These are phyloP conservation scores for Ceratobasidium sp. DNA, from an alignment of 1,284 basidiomycete species.

Conservation along the genomic window DNA sequence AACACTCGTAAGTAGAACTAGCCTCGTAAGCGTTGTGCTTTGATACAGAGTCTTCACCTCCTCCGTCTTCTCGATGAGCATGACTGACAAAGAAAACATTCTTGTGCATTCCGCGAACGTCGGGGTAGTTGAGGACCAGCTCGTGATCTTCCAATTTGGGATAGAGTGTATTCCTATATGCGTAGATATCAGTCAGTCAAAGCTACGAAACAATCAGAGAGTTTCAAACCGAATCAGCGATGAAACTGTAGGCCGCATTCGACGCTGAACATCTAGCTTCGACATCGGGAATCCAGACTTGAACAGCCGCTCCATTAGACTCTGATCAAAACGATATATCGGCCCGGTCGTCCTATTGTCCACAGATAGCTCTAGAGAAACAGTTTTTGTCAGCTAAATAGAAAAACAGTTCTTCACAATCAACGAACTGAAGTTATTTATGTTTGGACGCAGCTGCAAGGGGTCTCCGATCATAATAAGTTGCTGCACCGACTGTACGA, in stretches of 20 bases:
- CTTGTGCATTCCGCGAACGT: conserved; percentile 69
- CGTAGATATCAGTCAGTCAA: not conserved
- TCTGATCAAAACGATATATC: conserved; percentile 70
- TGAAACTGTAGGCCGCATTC: conserved; percentile 66
- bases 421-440: conserved; percentile 74
- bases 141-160: conserved; percentile 70
- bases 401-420: no score
- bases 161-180: conserved; percentile 69
- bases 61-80: conserved; percentile 66
- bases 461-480: conserved; percentile 80
- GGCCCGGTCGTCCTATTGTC: conserved; percentile 64
- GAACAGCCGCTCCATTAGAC: conserved; percentile 73
- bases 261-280: conserved; percentile 63
- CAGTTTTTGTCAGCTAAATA: not conserved
- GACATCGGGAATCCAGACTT: conserved; percentile 66
- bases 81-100: conserved; percentile 74
- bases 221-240: conserved; percentile 58
- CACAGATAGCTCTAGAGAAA: conserved; percentile 64
- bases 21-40: conserved; percentile 79
- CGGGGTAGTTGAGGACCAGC: conserved; percentile 64
- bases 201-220: not conserved
- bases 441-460: conserved; percentile 73
- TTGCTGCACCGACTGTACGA: conserved; percentile 57
- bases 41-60: conserved; percentile 68
- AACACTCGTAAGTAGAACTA: conserved; percentile 42